Conservation (phyloP, 164 flowering plant species). For the Stephania japonica region DNA sequence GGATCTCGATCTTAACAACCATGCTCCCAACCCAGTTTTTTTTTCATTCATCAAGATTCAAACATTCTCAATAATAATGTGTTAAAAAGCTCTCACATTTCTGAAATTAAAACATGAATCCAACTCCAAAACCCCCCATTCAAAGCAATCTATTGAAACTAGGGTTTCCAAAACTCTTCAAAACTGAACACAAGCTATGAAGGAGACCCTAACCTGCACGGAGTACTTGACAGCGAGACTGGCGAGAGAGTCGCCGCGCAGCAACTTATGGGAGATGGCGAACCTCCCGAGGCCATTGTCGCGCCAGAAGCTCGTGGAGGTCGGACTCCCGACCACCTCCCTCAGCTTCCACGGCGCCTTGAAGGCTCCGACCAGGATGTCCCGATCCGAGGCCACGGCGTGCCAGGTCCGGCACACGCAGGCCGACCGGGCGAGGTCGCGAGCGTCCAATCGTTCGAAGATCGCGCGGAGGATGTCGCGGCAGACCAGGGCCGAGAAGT, state of each 20-base stretch:
- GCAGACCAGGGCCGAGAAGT: slow-evolving; percentile 54
- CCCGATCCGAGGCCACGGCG: slow-evolving; percentile 57
- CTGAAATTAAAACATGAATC: neutral
- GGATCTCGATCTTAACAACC: too few species aligned
- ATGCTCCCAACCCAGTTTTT: too few species aligned
- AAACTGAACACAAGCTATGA: neutral
- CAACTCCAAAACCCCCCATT: neutral
- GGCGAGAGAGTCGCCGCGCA: slow-evolving; percentile 62
- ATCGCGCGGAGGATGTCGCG: slow-evolving; percentile 60
- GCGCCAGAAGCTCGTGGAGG: slow-evolving; percentile 73
- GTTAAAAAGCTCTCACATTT: neutral
- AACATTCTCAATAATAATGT: too few species aligned
- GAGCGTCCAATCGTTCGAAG: slow-evolving; percentile 46
- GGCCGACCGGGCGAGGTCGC: slow-evolving; percentile 82
- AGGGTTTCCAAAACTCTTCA: too few species aligned
- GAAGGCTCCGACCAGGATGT: slow-evolving; percentile 50
- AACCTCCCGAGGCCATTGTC: slow-evolving; percentile 58
- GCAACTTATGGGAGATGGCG: slow-evolving; percentile 69
- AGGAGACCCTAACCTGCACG: slow-evolving; percentile 56
- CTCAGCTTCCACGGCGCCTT: slow-evolving; percentile 66
- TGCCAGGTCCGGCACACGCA: slow-evolving; percentile 78
- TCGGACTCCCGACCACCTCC: slow-evolving; percentile 63
- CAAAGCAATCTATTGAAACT: neutral
- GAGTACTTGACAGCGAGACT: slow-evolving; percentile 89
- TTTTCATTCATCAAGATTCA: too few species aligned